These are phyloP conservation scores for Henningerozyma blattae DNA, from an alignment of 805 yeast genomes.

Conservation along the genomic window DNA sequence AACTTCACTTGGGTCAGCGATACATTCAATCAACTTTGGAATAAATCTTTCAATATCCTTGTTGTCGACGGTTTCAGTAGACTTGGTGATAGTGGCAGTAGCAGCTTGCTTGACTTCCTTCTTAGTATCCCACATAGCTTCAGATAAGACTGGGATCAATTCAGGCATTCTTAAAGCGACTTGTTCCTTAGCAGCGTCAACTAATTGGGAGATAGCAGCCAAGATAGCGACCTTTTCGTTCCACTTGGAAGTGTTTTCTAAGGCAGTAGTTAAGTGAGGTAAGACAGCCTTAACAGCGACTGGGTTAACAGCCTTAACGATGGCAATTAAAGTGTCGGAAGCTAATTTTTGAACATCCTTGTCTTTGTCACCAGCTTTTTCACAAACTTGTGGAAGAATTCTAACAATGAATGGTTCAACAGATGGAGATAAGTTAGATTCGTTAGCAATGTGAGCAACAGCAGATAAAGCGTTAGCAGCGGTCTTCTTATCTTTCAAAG, in stretches of 20 bases:
- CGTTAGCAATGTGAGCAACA: constrained; percentile 71
- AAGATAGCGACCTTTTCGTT: constrained; percentile 91
- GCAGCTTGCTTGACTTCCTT: constrained; percentile 96
- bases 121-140: constrained; percentile 99
- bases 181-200: constrained; percentile 90
- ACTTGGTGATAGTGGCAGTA: constrained; percentile 85
- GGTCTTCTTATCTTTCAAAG: constrained; percentile 73
- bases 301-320: constrained; percentile 81
- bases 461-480: constrained; percentile 77
- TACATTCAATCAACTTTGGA: constrained; percentile 94
- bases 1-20: constrained; percentile 92
- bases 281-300: constrained; percentile 81
- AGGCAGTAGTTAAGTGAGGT: constrained; percentile 63
- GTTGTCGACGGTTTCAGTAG: constrained; percentile 97
- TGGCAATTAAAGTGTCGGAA: constrained; percentile 59
- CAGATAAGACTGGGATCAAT: constrained; percentile 95
- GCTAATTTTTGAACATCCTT: constrained; percentile 65
- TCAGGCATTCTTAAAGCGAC: constrained; percentile 99
- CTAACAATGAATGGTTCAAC: constrained; percentile 92
- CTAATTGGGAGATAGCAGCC: constrained; percentile 74
- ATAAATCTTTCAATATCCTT: constrained; percentile 99
- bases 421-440: constrained; percentile 70
- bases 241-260: constrained; percentile 81
- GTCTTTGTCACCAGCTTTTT: constrained; percentile 86
- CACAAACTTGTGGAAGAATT: constrained; percentile 56